These are phyloP conservation scores for Monosporozyma yasuniensis DNA, from an alignment of 805 yeast genomes.

Conservation along the genomic window DNA sequence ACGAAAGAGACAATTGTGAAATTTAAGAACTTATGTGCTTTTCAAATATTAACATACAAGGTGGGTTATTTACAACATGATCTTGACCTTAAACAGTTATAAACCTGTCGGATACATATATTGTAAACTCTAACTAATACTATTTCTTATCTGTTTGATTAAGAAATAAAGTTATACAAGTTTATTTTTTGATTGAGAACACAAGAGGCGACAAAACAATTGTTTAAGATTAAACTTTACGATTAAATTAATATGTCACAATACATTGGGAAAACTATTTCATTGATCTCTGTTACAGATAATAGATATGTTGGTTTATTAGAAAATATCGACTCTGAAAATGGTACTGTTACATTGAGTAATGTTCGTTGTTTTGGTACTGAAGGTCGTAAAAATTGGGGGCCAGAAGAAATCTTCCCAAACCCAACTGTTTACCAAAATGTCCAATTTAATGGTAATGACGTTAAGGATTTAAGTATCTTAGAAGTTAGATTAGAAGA, in stretches of 20 bases:
- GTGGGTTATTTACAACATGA: not conserved
- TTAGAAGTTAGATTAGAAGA: constrained; percentile 62
- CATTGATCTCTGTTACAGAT: constrained; percentile 25
- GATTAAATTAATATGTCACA: constrained; percentile 60
- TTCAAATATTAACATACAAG: not conserved
- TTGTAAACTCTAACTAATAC: not conserved
- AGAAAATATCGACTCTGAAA: constrained; percentile 80
- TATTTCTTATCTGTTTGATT: not conserved
- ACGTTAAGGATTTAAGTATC: constrained; percentile 81
- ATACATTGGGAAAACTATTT: constrained; percentile 72
- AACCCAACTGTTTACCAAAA: constrained; percentile 60
- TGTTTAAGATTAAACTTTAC: not conserved
- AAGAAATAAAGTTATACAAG: not conserved
- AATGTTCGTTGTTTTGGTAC: constrained; percentile 82
- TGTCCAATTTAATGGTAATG: constrained; percentile 83
- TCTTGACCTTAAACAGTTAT: not conserved
- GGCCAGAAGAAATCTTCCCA: constrained; percentile 61
- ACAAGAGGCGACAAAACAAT: not conserved
- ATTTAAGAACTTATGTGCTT: not conserved
- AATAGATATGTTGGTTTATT: constrained; percentile 79
- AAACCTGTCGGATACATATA: not conserved
- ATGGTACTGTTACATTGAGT: constrained; percentile 77
- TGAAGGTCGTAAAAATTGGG: constrained; percentile 75
- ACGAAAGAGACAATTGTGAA: not conserved
- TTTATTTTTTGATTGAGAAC: not conserved